A percentile compares a stretch with the other conserved stretches of the same genome.
Conservation (phyloP, 208 protist species). For the Borovskyia barvae region DNA sequence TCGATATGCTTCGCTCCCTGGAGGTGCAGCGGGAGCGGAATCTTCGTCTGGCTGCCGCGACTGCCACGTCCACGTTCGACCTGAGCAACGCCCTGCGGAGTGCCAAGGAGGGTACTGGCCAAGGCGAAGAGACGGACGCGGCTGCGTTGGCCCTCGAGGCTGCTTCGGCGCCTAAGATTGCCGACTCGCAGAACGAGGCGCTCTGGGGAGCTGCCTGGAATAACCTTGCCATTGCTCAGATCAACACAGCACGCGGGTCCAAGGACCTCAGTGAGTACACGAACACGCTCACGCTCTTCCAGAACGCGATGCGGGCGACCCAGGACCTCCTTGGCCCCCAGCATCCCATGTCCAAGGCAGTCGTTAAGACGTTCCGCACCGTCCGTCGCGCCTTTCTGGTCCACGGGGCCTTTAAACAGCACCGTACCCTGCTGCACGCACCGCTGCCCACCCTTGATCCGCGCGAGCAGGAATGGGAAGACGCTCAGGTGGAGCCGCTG, state of each 20-base stretch:
- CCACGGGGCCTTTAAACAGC: constrained; percentile 70
- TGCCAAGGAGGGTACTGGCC: not conserved
- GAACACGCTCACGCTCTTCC: constrained; percentile 69
- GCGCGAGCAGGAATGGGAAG: constrained; percentile 53
- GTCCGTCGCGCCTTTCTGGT: constrained; percentile 59
- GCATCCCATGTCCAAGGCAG: constrained; percentile 77
- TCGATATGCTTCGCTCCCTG: constrained; percentile 82
- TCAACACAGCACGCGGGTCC: constrained; percentile 66
- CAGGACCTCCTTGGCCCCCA: constrained; percentile 70
- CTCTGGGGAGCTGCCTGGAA: constrained; percentile 90
- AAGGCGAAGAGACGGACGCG: constrained; percentile 7
- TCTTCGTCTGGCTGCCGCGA: constrained; percentile 10
- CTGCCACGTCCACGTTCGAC: not conserved
- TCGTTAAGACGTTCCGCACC: constrained; percentile 65
- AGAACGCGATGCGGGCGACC: constrained; percentile 85
- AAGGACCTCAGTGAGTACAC: constrained; percentile 62
- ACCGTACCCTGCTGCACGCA: constrained; percentile 63
- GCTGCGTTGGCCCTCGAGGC: constrained; percentile 27
- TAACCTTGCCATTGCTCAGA: constrained; percentile 82
- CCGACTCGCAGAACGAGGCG: constrained; percentile 71
- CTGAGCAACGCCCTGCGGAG: not conserved
- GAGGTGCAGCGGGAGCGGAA: constrained; percentile 50
- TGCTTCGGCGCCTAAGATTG: constrained; percentile 41
- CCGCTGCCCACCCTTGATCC: constrained; percentile 70
- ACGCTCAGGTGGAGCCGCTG: constrained; percentile 34